Evolutionary conservation across 352 stramenopile species (phyloP), one percentile per base, ranked within the genome.

Genomic region (Phytophthora parvispora): DNA sequence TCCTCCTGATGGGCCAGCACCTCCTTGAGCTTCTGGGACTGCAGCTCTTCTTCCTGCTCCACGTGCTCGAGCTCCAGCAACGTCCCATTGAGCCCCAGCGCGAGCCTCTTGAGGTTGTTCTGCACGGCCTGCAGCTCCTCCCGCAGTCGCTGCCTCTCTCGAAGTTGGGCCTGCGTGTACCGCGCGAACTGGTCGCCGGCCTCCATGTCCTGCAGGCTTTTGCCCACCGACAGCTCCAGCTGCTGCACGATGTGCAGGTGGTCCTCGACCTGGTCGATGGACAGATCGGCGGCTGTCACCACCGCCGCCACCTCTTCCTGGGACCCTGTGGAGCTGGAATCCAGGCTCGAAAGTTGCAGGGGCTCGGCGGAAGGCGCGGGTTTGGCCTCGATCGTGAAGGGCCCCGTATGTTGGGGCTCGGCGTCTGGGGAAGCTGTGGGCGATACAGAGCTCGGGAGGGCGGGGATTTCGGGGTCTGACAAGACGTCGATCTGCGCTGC

Each of bases 1-100:
- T 92, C 86, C 57, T 90, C 81, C 60, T 96, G 86, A 28, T 94
- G 82, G 47, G 87, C 75, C 12, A 96, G 64, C 28, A 96, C 89
- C 10, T 91, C 81, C 49, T 90, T 60, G 12, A 96, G 76, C 50
- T 94, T 81, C 68, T 96, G 89, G n/a, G 84, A 86, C 64, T 95
- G 90, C 56, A 89, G 50, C 34, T 89, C 83, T 27, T 89, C 87
- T 66, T 94, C 87, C 22, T 93, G 90, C 61, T 96, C 89, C 36
- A 96, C 89, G 34, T 90, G 83, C 65, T 92, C 82, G 3, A 96
- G 80, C 67, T 96, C 87, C 16, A 84, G 53, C 13, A 96, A 72
- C 43, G 89, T 96, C 2, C 85, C 83, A 34, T 93, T 94, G 31
- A 96, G 66, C 1, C 86, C 86, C 18, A 73, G 58, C 2, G 87